Conservation (phyloP, 2,329 filamentous ascomycete genomes). For the Chaetomium sp. region DNA sequence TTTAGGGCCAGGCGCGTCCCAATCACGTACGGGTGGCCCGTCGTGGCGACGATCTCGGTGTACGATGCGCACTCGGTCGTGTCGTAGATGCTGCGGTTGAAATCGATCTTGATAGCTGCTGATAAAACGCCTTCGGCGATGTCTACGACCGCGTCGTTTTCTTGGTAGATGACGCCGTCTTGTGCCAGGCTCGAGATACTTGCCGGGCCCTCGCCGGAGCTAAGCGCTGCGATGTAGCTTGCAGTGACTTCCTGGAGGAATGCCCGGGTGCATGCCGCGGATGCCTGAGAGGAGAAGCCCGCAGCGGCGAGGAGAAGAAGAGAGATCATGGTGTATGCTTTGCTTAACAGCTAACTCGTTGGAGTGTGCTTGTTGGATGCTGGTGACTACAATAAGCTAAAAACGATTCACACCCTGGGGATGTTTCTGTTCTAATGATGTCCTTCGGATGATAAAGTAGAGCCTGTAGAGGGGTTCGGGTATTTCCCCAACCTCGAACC, state of each 20-base stretch:
- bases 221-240: constrained; percentile 28
- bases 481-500: background rate
- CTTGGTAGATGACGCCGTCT: constrained; percentile 26
- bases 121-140: background rate
- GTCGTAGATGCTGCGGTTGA: constrained; percentile 1
- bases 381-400: background rate
- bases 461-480: background rate
- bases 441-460: background rate
- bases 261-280: constrained; percentile 26
- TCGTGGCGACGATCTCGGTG: constrained; percentile 26
- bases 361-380: background rate
- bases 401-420: too few species aligned
- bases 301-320: background rate
- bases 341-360: background rate
- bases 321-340: background rate
- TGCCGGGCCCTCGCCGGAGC: constrained; percentile 18
- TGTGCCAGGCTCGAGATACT: constrained; percentile 14
- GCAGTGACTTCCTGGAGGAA: constrained; percentile 26
- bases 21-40: constrained; percentile 42
- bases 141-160: constrained; percentile 20
- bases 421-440: background rate
- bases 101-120: background rate
- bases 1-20: constrained; percentile 42
- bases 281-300: background rate
- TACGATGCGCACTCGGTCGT: background rate